Conservation (phyloP, 2,329 filamentous ascomycete species). For the Venturia nashicola region DNA sequence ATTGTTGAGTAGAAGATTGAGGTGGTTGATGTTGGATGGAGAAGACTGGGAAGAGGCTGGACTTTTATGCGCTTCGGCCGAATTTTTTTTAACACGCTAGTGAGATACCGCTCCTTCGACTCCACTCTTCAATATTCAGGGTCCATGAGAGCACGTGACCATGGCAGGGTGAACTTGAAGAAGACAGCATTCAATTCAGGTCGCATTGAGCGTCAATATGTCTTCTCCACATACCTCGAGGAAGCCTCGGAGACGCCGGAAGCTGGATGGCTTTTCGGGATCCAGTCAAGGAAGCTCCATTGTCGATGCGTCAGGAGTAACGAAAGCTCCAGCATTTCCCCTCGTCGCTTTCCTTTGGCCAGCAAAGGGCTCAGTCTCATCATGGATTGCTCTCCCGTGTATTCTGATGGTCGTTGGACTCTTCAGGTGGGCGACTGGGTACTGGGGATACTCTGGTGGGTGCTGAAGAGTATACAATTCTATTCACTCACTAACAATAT, state of each 20-base stretch:
- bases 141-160: neutral
- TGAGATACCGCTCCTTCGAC: neutral
- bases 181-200: neutral
- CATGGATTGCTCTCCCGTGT: slow-evolving; percentile 84
- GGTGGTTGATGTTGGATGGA: neutral
- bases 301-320: neutral
- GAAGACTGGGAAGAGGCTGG: neutral
- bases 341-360: slow-evolving; percentile 93
- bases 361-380: slow-evolving; percentile 66
- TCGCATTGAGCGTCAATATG: neutral
- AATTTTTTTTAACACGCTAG: neutral
- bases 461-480: slow-evolving; percentile 12
- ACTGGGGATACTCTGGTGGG: slow-evolving; percentile 90
- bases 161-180: neutral
- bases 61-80: neutral
- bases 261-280: neutral
- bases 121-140: neutral
- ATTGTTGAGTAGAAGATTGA: neutral
- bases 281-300: neutral
- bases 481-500: slow-evolving; percentile 7
- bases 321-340: slow-evolving; percentile 60
- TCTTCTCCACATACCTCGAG: slow-evolving; percentile 1
- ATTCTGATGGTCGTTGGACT: slow-evolving; percentile 83
- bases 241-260: slow-evolving; percentile 8
- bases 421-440: slow-evolving; percentile 81